Conservation (phyloP, 139 green algal species). For the Mesotaenium endlicherianum region DNA sequence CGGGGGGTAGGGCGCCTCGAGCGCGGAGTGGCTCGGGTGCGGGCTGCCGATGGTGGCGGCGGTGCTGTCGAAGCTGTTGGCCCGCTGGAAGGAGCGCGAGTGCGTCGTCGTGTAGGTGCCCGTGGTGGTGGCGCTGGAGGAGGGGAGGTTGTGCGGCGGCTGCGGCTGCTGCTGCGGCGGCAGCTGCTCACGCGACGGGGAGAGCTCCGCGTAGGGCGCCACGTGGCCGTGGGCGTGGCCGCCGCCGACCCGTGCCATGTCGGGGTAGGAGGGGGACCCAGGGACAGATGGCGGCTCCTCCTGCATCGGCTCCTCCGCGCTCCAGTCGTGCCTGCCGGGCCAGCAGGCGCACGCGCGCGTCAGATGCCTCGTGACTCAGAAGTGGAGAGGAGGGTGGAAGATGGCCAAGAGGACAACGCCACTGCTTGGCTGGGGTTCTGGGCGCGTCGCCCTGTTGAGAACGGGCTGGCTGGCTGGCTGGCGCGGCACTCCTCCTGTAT, state of each 20-base stretch:
- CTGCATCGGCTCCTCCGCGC: neutral
- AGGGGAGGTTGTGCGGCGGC: neutral
- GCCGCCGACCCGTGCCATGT: neutral
- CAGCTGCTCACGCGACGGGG: no score
- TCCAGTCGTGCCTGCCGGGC: no score
- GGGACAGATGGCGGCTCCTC: conserved; percentile 1
- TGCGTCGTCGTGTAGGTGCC: neutral
- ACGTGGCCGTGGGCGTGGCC: neutral
- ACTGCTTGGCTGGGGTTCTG: no score
- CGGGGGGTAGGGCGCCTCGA: neutral
- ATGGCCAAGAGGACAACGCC: no score
- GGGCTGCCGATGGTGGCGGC: conserved; percentile 10
- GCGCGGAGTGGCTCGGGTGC: neutral
- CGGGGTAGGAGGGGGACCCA: conserved; percentile 7
- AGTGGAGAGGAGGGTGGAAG: no score
- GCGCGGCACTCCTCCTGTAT: no score
- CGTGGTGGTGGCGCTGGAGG: neutral
- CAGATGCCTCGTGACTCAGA: no score
- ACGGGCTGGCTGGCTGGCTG: no score
- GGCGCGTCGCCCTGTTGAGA: no score
- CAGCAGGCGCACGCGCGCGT: no score
- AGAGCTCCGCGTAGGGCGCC: no score
- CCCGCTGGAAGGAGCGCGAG: neutral
- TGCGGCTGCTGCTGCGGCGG: no score
- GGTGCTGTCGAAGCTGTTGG: neutral